Evolutionary conservation across 495 filamentous ascomycete genomes (phyloP).

Genomic region (Hypoxylon trugodes): DNA sequence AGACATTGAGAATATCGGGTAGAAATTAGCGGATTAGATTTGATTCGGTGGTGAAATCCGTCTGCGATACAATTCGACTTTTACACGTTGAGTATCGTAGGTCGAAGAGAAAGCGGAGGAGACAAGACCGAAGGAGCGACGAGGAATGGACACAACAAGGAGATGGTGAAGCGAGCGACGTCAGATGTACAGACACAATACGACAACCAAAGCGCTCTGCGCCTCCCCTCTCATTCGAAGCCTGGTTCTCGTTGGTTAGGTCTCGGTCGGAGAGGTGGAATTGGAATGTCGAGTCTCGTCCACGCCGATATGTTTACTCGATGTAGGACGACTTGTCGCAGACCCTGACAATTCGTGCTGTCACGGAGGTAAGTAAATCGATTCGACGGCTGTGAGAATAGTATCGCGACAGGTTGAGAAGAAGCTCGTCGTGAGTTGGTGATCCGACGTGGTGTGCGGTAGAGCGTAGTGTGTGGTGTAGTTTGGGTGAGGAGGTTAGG

Average conservation of each 20-base stretch:
- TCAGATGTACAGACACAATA: constrained; percentile 26
- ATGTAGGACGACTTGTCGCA: constrained; percentile 21
- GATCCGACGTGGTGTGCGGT: constrained; percentile 5
- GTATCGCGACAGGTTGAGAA: constrained; percentile 19
- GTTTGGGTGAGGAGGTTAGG: no score
- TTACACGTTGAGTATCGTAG: background rate
- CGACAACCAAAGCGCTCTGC: constrained; percentile 31
- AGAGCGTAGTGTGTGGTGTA: no score
- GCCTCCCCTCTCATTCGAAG: constrained; percentile 26
- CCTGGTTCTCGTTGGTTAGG: constrained; percentile 16
- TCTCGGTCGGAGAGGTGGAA: constrained; percentile 23
- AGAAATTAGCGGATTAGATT: constrained; percentile 18
- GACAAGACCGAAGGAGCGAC: constrained; percentile 37
- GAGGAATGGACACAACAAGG: constrained; percentile 17
- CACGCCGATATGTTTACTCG: constrained; percentile 12
- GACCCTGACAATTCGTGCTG: constrained; percentile 26
- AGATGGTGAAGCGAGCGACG: constrained; percentile 42
- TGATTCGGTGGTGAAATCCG: constrained; percentile 14
- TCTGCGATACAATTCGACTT: constrained; percentile 18
- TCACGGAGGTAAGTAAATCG: constrained; percentile 16
- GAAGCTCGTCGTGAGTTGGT: background rate
- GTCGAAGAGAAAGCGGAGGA: constrained; percentile 13
- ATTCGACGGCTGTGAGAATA: constrained; percentile 6
- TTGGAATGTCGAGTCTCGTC: constrained; percentile 39
- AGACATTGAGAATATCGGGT: constrained; percentile 45